These are phyloP conservation scores for Senna tora DNA, from an alignment of 306 rosid genomes.

Conservation along the genomic window DNA sequence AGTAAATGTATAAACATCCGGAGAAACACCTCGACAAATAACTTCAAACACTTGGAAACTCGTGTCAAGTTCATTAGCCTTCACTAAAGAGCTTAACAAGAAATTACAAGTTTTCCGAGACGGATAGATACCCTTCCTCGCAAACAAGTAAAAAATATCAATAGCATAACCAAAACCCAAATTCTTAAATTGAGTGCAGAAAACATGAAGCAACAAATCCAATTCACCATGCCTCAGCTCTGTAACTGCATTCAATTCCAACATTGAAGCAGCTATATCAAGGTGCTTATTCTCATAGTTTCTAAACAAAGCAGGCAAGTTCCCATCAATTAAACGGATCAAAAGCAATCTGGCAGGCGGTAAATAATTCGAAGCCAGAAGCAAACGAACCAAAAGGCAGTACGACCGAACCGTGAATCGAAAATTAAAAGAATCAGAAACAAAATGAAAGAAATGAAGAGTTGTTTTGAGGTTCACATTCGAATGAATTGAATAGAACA, in stretches of 20 bases:
- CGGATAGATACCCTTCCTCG: constrained; percentile 49
- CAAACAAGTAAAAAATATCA: constrained; percentile 49
- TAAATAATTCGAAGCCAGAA: constrained; percentile 46
- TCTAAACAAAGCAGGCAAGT: constrained; percentile 35
- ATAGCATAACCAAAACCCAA: constrained; percentile 48
- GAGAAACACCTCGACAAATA: constrained; percentile 44
- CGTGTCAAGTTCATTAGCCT: constrained; percentile 51
- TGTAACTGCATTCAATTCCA: constrained; percentile 33
- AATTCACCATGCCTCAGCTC: constrained; percentile 44
- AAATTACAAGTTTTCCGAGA: constrained; percentile 60
- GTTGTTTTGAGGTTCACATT: constrained; percentile 59
- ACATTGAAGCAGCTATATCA: constrained; percentile 52
- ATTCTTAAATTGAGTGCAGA: constrained; percentile 56
- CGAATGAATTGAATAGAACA: constrained; percentile 49
- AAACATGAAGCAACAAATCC: constrained; percentile 65
- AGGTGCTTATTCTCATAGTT: constrained; percentile 35
- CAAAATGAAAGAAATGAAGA: constrained; percentile 60
- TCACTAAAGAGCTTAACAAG: constrained; percentile 61
- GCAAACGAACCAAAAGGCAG: constrained; percentile 63
- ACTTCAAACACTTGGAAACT: constrained; percentile 55
- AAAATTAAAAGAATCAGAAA: constrained; percentile 47
- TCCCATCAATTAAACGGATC: constrained; percentile 64
- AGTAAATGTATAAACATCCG: constrained; percentile 62
- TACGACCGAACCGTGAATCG: constrained; percentile 65
- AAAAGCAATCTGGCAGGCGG: constrained; percentile 58